Evolutionary conservation across 106 monocot species (phyloP), one percentile per base, ranked within the genome.

Genomic region (Allium cepa): DNA sequence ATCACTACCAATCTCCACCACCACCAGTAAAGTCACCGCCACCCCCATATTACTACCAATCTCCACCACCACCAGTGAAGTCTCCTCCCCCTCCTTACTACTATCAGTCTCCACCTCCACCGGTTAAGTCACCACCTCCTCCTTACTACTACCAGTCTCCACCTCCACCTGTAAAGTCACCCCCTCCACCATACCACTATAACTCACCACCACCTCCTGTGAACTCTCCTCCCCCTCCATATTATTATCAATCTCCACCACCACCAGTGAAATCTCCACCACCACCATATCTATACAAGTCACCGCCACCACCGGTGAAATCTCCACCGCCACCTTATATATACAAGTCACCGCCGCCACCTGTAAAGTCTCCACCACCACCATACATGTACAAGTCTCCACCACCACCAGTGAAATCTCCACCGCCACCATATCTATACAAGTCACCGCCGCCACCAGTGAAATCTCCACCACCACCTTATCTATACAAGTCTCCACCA

Each of bases 21-120:
- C 53, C 53, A 53, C 53, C 53, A 11, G 10, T 15, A 6, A 11
- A 11, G 53, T 55, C 53, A 12, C 53, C 53, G 3, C 53, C 53
- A 4, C 53, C 53, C 4, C 53, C 53, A 3, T 55, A 55, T 6
- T 3, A 55, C 7, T 55, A 55, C 7, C 11, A 55, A 6, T 55
- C 53, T 55, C 53, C 49, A 9, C 46, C 46, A 3, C 66, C 63
- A 55, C 53, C 53, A 6, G 53, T 55, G 4, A 55, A 55, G 13
- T 11, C 53, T 0, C 76, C 76, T 12, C 76, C 76, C 13, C 65
- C 77, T 17, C 71, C 77, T 0, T 71, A 66, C 36, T 10, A 45
- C 66, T 77, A 77, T 52, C 64, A 63, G 0, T 77, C 77, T 4
- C 71, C 77, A 2, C 77, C 77, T 17, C 77, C 77, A 8, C 77